Percentiles rank a stretch among this genome's conserved stretches.
Conservation (phyloP, 2,329 filamentous ascomycete species). For the Grosmannia serpens region DNA sequence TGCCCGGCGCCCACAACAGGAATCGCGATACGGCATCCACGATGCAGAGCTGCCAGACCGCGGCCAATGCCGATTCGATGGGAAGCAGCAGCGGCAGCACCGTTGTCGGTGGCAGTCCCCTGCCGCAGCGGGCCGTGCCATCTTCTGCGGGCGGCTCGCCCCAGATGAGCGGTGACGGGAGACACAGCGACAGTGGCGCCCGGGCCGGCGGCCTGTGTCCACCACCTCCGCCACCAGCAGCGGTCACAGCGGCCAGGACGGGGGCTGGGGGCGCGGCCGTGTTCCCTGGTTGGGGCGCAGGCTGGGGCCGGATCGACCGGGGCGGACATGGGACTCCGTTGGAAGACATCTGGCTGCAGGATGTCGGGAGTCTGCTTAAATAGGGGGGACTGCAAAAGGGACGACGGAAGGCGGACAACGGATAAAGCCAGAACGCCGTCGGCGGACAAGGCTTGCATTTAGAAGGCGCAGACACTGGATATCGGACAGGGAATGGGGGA, state of each 20-base stretch:
- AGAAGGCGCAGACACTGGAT: too few species aligned
- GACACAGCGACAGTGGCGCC: slow-evolving; percentile 11
- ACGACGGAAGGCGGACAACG: background rate
- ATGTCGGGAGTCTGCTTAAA: slow-evolving; percentile 23
- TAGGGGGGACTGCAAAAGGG: background rate
- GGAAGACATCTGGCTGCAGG: slow-evolving; percentile 25
- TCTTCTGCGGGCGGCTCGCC: too few species aligned
- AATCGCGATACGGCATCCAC: background rate
- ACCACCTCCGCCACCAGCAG: background rate
- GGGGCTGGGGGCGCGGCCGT: slow-evolving; percentile 10
- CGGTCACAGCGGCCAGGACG: background rate
- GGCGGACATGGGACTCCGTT: slow-evolving; percentile 17
- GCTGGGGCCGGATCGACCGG: slow-evolving; percentile 27
- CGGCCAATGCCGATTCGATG: background rate
- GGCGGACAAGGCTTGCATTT: too few species aligned
- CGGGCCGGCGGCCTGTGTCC: background rate
- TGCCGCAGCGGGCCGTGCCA: too few species aligned
- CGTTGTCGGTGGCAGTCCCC: slow-evolving; percentile 1
- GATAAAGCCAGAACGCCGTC: too few species aligned
- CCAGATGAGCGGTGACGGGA: background rate
- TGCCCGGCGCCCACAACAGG: background rate
- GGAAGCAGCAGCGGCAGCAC: slow-evolving; percentile 8
- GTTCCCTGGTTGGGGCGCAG: slow-evolving; percentile 26
- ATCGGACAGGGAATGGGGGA: too few species aligned
- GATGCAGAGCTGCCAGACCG: background rate